phyloP scores from a whole-genome alignment of 192 early-diverging fungal genomes.

The Coemansia sp. region DNA sequence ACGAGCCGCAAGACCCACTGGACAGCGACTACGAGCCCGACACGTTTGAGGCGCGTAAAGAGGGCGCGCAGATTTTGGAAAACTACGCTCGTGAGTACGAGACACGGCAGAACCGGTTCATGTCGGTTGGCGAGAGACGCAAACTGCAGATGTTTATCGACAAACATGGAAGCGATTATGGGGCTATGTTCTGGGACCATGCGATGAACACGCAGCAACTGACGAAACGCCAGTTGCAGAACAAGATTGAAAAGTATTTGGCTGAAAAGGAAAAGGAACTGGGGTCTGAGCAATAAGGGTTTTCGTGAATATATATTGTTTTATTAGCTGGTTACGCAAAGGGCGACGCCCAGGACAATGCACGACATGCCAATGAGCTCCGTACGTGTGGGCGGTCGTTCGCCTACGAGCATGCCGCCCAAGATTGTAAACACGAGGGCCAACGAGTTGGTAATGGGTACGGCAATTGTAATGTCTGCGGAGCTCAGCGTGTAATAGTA shows the following conservation, averaged over 20 bases:
- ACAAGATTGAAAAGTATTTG: constrained; percentile 56
- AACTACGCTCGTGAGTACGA: constrained; percentile 43
- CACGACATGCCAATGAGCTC: constrained; percentile 67
- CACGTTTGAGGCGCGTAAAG: constrained; percentile 55
- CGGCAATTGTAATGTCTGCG: constrained; percentile 83
- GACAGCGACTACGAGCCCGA: constrained; percentile 54
- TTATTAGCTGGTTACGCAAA: constrained; percentile 59
- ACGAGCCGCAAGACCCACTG: constrained; percentile 51
- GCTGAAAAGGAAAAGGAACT: constrained; percentile 35
- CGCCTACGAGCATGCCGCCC: constrained; percentile 77
- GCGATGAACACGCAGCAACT: constrained; percentile 70
- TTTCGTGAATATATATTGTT: constrained; percentile 2
- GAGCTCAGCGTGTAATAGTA: constrained; percentile 90
- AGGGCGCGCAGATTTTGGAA: constrained; percentile 62
- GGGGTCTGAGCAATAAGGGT: constrained; percentile 5
- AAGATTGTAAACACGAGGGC: constrained; percentile 85
- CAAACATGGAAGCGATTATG: constrained; percentile 72
- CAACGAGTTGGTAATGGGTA: constrained; percentile 89
- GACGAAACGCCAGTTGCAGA: constrained; percentile 64
- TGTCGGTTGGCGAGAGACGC: constrained; percentile 58
- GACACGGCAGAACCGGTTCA: constrained; percentile 48
- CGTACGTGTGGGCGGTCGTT: constrained; percentile 63
- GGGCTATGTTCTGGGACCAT: constrained; percentile 78
- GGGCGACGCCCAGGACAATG: constrained; percentile 65
- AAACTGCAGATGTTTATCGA: constrained; percentile 62